Evolutionary conservation across 164 flowering plant species (phyloP).

Genomic region (Litsea cubeba): DNA sequence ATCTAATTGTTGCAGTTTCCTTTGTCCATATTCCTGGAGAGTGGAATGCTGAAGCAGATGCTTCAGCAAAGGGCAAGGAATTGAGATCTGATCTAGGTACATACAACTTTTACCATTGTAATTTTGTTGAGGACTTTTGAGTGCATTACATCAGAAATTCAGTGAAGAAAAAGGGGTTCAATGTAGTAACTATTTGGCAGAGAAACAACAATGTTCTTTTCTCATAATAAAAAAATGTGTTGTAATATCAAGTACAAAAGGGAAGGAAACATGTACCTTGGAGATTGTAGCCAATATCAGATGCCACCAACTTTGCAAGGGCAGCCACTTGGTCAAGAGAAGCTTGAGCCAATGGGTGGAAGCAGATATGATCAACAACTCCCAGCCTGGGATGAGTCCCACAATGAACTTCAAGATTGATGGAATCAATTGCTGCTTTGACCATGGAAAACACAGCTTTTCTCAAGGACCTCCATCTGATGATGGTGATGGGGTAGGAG

Average conservation of each 20-base stretch:
- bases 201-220: background rate
- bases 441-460: conserved; percentile 53
- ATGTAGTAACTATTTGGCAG: background rate
- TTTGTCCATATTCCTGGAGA: too few relatives aligned
- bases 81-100: too few relatives aligned
- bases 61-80: too few relatives aligned
- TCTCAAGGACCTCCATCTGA: conserved; percentile 39
- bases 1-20: too few relatives aligned
- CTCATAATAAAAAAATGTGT: too few relatives aligned
- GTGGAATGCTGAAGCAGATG: too few relatives aligned
- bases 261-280: conserved; percentile 40
- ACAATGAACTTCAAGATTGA: conserved; percentile 51
- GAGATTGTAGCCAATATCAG: conserved; percentile 51
- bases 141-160: background rate
- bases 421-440: conserved; percentile 50
- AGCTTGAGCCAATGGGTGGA: conserved; percentile 65
- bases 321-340: conserved; percentile 61
- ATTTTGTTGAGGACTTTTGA: background rate
- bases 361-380: conserved; percentile 62
- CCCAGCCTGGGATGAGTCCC: conserved; percentile 81
- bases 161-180: background rate
- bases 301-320: conserved; percentile 59
- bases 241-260: too few relatives aligned
- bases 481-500: conserved; percentile 28
- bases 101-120: too few relatives aligned